Conservation (phyloP, 1,139 yeast species). For the Saccharomyces uvarum region DNA sequence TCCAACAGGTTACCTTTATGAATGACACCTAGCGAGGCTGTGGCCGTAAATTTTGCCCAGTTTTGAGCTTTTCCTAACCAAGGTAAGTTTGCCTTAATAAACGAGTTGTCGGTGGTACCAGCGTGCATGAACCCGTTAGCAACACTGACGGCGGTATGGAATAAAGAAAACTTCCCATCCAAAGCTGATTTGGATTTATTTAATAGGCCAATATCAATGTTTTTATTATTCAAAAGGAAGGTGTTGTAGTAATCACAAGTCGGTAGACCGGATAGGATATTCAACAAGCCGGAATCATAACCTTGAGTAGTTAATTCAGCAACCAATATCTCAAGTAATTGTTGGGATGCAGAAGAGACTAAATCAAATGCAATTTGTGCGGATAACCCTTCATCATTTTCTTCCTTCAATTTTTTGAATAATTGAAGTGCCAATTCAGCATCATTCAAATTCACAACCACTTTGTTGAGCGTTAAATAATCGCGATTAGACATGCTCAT, state of each 20-base stretch:
- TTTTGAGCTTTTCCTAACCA: conserved; percentile 96
- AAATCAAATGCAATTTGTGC: conserved; percentile 94
- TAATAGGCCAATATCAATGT: conserved; percentile 75
- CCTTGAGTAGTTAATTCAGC: conserved; percentile 39
- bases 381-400: conserved; percentile 45
- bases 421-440: conserved; percentile 57
- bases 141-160: conserved; percentile 93
- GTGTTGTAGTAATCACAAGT: conserved; percentile 90
- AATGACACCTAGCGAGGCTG: conserved; percentile 96
- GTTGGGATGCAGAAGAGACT: conserved; percentile 90
- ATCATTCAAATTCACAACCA: conserved; percentile 83
- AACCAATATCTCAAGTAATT: conserved; percentile 60
- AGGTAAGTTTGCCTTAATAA: conserved; percentile 82
- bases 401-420: conserved; percentile 47
- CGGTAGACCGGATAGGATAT: conserved; percentile 84
- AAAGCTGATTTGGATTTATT: conserved; percentile 73
- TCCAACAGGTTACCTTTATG: conserved; percentile 91
- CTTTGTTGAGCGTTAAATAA: conserved; percentile 74
- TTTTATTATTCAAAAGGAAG: conserved; percentile 76
- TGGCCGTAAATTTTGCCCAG: conserved; percentile 97
- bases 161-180: conserved; percentile 89
- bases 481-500: conserved; percentile 57
- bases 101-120: conserved; percentile 93
- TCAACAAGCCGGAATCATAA: conserved; percentile 47
- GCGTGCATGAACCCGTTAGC: conserved; percentile 93